Conservation (phyloP, 2,329 filamentous ascomycete genomes). For the Penicillium frequentans region DNA sequence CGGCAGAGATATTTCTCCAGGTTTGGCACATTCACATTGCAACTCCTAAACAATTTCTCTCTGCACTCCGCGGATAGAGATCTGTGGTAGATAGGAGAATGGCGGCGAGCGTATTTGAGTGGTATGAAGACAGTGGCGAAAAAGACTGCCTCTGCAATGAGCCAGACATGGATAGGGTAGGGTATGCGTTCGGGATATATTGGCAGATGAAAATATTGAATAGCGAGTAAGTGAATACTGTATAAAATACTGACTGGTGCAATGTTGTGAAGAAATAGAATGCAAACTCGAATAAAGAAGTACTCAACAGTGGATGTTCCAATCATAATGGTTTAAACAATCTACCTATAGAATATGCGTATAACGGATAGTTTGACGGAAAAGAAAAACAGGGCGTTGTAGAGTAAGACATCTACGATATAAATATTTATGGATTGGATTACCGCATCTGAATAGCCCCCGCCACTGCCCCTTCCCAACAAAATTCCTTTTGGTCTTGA, state of each 20-base stretch:
- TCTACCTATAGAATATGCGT: background rate
- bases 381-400: background rate
- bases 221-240: constrained; percentile 26
- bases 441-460: background rate
- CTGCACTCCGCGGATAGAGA: constrained; percentile 50
- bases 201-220: constrained; percentile 32
- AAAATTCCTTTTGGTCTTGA: constrained; percentile 1
- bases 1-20: constrained; percentile 57
- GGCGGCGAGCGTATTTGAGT: constrained; percentile 53
- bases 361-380: background rate
- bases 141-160: constrained; percentile 55
- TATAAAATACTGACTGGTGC: constrained; percentile 53
- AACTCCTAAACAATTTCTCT: constrained; percentile 56
- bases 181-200: constrained; percentile 29
- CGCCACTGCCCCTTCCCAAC: background rate
- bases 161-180: constrained; percentile 44
- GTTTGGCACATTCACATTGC: constrained; percentile 47
- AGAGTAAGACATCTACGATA: background rate
- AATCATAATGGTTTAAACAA: constrained; percentile 33
- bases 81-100: constrained; percentile 52
- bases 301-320: constrained; percentile 40
- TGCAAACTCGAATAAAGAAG: constrained; percentile 50
- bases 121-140: constrained; percentile 56
- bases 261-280: constrained; percentile 50
- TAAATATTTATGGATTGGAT: background rate